Evolutionary conservation across 306 rosid species (phyloP), one percentile per base, ranked within the genome.

Genomic region (Benincasa hispida): DNA sequence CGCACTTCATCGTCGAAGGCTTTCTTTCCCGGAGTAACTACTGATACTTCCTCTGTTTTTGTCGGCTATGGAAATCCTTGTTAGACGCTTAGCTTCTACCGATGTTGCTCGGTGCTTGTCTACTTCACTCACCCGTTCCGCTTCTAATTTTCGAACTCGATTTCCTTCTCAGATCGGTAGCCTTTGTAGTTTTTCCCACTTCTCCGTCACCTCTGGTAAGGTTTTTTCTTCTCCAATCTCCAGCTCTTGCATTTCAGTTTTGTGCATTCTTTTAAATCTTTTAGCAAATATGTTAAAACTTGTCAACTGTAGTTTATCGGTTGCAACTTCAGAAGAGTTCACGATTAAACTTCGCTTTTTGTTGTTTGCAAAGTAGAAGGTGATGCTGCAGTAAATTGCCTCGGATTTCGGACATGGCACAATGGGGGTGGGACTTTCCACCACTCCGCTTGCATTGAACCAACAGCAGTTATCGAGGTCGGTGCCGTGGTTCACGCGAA

Each of bases 371-470:
- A 78, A 48, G 80, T 79, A 86, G 96, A 80, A 63, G 80, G 74
- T 74, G 81, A 75, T 62, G 79, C 61, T 79, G 83, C 77, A 42
- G 32, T 37, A 17, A 51, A 54, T 50, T 28, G 41, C 59, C 68
- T 21, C 34, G 88, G 83, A 57, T 93, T 90, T 82, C 85, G 68
- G 8, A 86, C 76, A 48, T 91, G 98, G 97, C 76, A 74, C n/a
- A 86, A 91, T 66, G 98, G 98, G 15, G 97, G 96, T 70, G 98
- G 96, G 39, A 77, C 63, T 79, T 87, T 87, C 79, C 98, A 90
- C 79, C 81, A 85, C 62, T 84, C 89, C 22, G 89, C 94, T 80
- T 77, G 37, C 65, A 82, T 93, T 75, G 94, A 89, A 81, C 83
- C 93, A 34, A 79, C 98, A 5, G 91, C 87, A 10, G 74, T 82